Evolutionary conservation across 192 early-diverging fungal species (phyloP).

Genomic region (Entomortierella lignicola): DNA sequence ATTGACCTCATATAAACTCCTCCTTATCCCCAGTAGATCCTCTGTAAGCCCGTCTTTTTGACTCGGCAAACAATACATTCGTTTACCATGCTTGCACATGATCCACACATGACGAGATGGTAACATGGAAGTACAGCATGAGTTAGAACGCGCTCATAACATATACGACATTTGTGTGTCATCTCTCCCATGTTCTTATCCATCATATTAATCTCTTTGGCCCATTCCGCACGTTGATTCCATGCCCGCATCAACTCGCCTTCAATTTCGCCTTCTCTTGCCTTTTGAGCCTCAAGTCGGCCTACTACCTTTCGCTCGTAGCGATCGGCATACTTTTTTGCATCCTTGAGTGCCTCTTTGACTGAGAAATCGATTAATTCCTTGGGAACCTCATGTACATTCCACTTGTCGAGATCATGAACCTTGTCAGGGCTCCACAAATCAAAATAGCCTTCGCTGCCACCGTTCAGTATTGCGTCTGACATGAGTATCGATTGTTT

Average conservation of each 20-base stretch:
- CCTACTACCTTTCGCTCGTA: not conserved
- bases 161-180: slow-evolving; percentile 54
- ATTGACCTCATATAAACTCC: not conserved
- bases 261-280: not conserved
- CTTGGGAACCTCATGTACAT: not conserved
- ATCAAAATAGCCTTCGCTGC: not conserved
- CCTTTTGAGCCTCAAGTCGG: not conserved
- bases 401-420: not conserved
- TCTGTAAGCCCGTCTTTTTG: slow-evolving; percentile 28
- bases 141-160: slow-evolving; percentile 47
- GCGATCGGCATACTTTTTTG: slow-evolving; percentile 1
- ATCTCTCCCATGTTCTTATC: slow-evolving; percentile 7
- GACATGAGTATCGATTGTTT: not conserved
- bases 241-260: not conserved
- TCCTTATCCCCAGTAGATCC: slow-evolving; percentile 18
- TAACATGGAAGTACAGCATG: slow-evolving; percentile 55
- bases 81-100: slow-evolving; percentile 44
- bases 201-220: slow-evolving; percentile 2
- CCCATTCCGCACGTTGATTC: slow-evolving; percentile 2
- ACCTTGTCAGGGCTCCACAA: slow-evolving; percentile 1
- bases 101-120: slow-evolving; percentile 55
- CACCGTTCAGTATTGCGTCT: not conserved
- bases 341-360: slow-evolving; percentile 7
- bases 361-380: not conserved
- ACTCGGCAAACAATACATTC: slow-evolving; percentile 55